Evolutionary conservation across 2,329 filamentous ascomycete species (phyloP).

Genomic region (Incumbomyces delicatus): DNA sequence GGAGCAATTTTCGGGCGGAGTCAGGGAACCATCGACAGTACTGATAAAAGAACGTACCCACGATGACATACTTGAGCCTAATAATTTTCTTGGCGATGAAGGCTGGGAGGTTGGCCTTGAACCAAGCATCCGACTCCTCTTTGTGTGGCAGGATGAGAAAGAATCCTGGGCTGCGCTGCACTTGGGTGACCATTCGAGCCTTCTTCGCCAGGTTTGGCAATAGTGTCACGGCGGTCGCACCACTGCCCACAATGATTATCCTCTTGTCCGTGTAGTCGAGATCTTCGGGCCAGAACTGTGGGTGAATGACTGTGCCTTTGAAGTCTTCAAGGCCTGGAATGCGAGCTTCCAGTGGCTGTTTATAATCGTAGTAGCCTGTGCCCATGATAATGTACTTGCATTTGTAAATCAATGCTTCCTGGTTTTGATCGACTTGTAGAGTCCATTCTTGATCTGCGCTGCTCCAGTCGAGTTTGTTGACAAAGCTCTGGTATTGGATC

Average conservation of each 20-base stretch:
- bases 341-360: conserved; percentile 46
- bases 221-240: conserved; percentile 70
- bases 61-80: conserved; percentile 14
- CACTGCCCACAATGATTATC: conserved; percentile 64
- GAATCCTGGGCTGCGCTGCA: conserved; percentile 70
- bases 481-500: conserved; percentile 43
- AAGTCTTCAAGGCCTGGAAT: conserved; percentile 63
- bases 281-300: conserved; percentile 66
- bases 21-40: conserved; percentile 19
- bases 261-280: conserved; percentile 57
- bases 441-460: conserved; percentile 45
- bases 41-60: conserved; percentile 16
- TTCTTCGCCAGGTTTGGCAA: conserved; percentile 58
- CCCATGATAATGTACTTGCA: conserved; percentile 48
- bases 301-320: conserved; percentile 53
- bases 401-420: conserved; percentile 27
- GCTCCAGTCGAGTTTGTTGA: conserved; percentile 46
- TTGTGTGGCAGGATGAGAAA: conserved; percentile 35
- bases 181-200: conserved; percentile 61
- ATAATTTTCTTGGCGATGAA: conserved; percentile 14
- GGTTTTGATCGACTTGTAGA: conserved; percentile 15
- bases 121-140: conserved; percentile 10
- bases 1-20: conserved; percentile 10
- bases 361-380: conserved; percentile 66
- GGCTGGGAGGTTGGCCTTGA: conserved; percentile 16